These are phyloP conservation scores for Penicillium italicum DNA, from an alignment of 2,329 filamentous ascomycete genomes.

Conservation along the genomic window DNA sequence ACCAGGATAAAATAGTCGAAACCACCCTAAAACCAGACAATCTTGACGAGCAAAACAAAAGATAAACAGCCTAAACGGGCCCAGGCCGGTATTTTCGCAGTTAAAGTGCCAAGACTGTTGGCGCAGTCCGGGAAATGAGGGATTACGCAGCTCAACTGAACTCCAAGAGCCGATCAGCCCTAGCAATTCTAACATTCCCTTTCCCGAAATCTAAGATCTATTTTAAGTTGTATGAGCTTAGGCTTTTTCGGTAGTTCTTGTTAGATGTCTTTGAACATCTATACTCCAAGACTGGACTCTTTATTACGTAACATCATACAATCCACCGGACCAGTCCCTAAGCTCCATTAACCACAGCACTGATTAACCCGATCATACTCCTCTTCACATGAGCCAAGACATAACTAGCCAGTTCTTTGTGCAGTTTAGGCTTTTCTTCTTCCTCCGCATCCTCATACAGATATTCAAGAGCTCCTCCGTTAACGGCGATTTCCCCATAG, in stretches of 20 bases:
- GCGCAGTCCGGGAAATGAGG: conserved; percentile 4
- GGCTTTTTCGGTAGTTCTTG: neutral
- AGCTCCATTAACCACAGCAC: neutral
- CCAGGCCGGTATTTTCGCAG: neutral
- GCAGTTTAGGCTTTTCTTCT: neutral
- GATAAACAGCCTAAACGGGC: neutral
- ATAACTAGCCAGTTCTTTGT: neutral
- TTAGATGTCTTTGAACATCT: no score
- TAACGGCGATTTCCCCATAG: neutral
- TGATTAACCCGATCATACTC: neutral
- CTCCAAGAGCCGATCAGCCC: neutral
- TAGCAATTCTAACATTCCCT: no score
- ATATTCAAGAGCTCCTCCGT: neutral
- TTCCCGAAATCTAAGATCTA: neutral
- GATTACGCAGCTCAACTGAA: conserved; percentile 5
- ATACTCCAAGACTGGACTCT: no score
- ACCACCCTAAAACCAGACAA: neutral
- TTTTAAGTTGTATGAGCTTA: no score
- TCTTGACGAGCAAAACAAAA: neutral
- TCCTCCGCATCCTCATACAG: neutral
- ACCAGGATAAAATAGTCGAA: neutral
- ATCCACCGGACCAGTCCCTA: neutral
- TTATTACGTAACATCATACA: no score
- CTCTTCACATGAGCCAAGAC: neutral
- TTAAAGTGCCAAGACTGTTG: conserved; percentile 5